Percentiles rank a stretch among this genome's conserved stretches.
phyloP scores from a whole-genome alignment of 768 basidiomycete genomes.

The Pleurotus eryngii region DNA sequence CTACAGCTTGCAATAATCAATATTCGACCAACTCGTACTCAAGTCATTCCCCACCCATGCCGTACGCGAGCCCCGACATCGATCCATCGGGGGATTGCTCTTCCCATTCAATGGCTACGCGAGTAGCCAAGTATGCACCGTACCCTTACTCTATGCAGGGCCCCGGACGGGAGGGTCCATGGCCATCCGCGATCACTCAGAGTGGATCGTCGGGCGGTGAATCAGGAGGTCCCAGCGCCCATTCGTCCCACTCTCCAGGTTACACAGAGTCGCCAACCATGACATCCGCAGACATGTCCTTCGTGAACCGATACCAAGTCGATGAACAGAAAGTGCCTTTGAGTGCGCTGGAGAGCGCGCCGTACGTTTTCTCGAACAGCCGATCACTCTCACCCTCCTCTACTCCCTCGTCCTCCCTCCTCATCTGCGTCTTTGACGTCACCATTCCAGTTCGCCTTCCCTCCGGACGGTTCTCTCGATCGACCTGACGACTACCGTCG shows the following conservation, averaged over 20 bases:
- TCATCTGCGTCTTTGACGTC: constrained; percentile 65
- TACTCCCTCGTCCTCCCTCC: constrained; percentile 54
- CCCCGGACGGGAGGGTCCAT: constrained; percentile 35
- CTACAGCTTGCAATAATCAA: constrained; percentile 36
- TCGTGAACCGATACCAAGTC: constrained; percentile 39
- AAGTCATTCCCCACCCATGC: constrained; percentile 45
- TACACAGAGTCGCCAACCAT: constrained; percentile 57
- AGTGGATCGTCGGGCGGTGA: constrained; percentile 37
- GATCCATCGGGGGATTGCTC: constrained; percentile 27
- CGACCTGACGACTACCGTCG: constrained; percentile 65
- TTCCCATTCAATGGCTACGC: constrained; percentile 26
- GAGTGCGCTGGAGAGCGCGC: constrained; percentile 47
- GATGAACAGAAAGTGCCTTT: constrained; percentile 59
- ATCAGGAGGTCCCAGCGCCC: constrained; percentile 35
- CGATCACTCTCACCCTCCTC: constrained; percentile 74
- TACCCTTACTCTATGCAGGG: constrained; percentile 40
- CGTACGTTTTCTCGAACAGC: constrained; percentile 62
- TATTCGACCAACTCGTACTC: constrained; percentile 42
- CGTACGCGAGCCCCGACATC: constrained; percentile 25
- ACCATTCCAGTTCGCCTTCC: constrained; percentile 64
- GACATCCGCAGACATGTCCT: constrained; percentile 42
- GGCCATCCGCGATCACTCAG: constrained; percentile 31
- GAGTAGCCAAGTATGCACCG: constrained; percentile 47
- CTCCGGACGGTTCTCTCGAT: constrained; percentile 49
- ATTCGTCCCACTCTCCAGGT: constrained; percentile 45